phyloP scores from a whole-genome alignment of 2,329 filamentous ascomycete species.

The Diaporthe aspalathi region DNA sequence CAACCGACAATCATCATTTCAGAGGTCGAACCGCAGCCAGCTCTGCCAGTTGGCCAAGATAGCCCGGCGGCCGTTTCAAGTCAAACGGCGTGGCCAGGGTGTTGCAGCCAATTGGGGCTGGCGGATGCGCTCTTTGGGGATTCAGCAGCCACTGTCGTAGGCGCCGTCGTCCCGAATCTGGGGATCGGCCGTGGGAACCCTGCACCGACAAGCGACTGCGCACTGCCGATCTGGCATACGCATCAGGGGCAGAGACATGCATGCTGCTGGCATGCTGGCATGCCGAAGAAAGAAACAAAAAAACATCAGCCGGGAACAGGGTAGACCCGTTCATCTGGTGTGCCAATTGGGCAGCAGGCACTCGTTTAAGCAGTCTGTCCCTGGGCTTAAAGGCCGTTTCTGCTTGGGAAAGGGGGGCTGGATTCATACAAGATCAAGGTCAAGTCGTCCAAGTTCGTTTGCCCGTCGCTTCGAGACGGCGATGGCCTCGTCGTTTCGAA shows the following conservation, averaged over 20 bases:
- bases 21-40: constrained; percentile 4
- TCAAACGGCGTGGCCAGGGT: constrained; percentile 23
- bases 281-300: constrained; percentile 33
- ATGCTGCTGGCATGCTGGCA: constrained; percentile 8
- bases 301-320: constrained; percentile 32
- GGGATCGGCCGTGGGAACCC: constrained; percentile 25
- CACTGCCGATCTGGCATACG: constrained; percentile 29
- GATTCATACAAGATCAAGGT: constrained; percentile 1
- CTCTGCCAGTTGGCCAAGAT: constrained; percentile 27
- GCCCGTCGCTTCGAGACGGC: not conserved
- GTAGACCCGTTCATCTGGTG: not conserved
- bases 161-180: constrained; percentile 13
- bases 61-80: constrained; percentile 33
- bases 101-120: constrained; percentile 27
- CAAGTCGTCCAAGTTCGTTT: not conserved
- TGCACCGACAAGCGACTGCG: constrained; percentile 25
- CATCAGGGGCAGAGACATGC: constrained; percentile 32
- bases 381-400: not conserved
- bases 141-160: not conserved
- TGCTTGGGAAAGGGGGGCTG: not conserved
- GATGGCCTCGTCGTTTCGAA: not conserved
- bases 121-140: constrained; percentile 21
- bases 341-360: constrained; percentile 3
- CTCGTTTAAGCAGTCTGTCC: constrained; percentile 15
- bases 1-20: not conserved